A percentile compares a stretch with the other conserved stretches of the same genome.
These are phyloP conservation scores for Epichloe sibirici DNA, from an alignment of 2,329 filamentous ascomycete genomes.

Conservation along the genomic window DNA sequence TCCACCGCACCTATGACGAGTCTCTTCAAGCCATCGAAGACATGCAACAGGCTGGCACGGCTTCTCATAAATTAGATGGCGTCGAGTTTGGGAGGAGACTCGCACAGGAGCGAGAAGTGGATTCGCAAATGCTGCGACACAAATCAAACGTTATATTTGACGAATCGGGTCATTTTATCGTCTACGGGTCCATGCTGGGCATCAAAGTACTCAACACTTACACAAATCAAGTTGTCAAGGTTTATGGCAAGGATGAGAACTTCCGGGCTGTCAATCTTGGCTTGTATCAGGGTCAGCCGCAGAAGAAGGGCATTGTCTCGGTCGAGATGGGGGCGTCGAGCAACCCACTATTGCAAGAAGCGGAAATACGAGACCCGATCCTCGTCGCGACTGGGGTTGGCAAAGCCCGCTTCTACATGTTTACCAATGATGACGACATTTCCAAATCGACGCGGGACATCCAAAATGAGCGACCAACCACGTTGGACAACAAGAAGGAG, in stretches of 20 bases:
- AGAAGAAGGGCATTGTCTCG: constrained; percentile 86
- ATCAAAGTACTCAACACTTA: constrained; percentile 93
- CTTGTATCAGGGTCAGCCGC: constrained; percentile 88
- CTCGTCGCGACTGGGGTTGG: constrained; percentile 71
- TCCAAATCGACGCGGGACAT: constrained; percentile 79
- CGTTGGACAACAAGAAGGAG: constrained; percentile 45
- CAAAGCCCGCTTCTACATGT: constrained; percentile 95
- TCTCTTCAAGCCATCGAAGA: constrained; percentile 79
- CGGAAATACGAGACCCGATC: constrained; percentile 82
- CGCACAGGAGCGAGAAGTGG: constrained; percentile 76
- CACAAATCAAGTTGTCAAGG: constrained; percentile 82
- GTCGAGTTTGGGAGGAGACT: constrained; percentile 85
- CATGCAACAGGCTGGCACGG: constrained; percentile 91
- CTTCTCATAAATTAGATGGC: constrained; percentile 68
- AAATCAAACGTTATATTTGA: constrained; percentile 87
- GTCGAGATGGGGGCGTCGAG: constrained; percentile 93
- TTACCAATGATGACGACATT: constrained; percentile 78
- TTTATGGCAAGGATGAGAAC: constrained; percentile 83
- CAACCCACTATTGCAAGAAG: constrained; percentile 86
- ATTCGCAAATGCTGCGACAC: constrained; percentile 51
- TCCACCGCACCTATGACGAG: constrained; percentile 90
- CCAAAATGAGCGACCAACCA: constrained; percentile 83
- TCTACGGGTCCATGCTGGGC: constrained; percentile 86
- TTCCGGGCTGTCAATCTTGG: constrained; percentile 73
- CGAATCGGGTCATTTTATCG: constrained; percentile 87